Evolutionary conservation across 1,284 basidiomycete genomes (phyloP).

Genomic region (Moniliophthora roreri): DNA sequence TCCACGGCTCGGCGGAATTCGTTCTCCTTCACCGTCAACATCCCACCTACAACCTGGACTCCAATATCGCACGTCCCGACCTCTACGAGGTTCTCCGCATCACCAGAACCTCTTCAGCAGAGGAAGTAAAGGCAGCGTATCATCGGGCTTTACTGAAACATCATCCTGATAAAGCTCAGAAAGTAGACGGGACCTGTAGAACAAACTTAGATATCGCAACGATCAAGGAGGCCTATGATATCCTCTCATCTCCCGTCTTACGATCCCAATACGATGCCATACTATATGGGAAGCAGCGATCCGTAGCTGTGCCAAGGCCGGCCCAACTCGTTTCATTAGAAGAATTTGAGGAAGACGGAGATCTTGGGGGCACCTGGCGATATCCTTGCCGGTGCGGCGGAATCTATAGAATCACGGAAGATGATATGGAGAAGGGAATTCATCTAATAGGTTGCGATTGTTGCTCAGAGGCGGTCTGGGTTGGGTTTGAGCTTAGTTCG

Average conservation of each 20-base stretch:
- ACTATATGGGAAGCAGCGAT: constrained; percentile 16
- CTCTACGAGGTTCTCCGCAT: constrained; percentile 50
- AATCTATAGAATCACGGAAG: constrained; percentile 51
- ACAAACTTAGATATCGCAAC: constrained; percentile 40
- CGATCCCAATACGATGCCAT: constrained; percentile 51
- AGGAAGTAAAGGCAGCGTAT: constrained; percentile 69
- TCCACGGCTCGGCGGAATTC: too few species aligned
- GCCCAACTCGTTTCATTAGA: constrained; percentile 77
- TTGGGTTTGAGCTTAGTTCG: constrained; percentile 58
- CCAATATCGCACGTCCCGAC: constrained; percentile 24
- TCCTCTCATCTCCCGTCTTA: constrained; percentile 45
- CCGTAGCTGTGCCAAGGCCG: constrained; percentile 48
- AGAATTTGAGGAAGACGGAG: constrained; percentile 50
- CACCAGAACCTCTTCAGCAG: constrained; percentile 35
- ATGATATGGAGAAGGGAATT: constrained; percentile 60
- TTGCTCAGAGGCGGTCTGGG: constrained; percentile 79
- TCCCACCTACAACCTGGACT: too few species aligned
- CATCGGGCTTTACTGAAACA: constrained; percentile 59
- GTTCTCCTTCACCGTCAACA: too few species aligned
- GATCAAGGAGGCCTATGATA: constrained; percentile 61
- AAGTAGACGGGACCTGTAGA: not conserved
- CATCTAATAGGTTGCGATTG: constrained; percentile 69
- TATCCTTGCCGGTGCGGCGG: constrained; percentile 74
- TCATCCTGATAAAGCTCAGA: constrained; percentile 65
- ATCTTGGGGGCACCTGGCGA: constrained; percentile 39